phyloP scores from a whole-genome alignment of 2,329 filamentous ascomycete genomes.

The Hyphodiscus sp. region DNA sequence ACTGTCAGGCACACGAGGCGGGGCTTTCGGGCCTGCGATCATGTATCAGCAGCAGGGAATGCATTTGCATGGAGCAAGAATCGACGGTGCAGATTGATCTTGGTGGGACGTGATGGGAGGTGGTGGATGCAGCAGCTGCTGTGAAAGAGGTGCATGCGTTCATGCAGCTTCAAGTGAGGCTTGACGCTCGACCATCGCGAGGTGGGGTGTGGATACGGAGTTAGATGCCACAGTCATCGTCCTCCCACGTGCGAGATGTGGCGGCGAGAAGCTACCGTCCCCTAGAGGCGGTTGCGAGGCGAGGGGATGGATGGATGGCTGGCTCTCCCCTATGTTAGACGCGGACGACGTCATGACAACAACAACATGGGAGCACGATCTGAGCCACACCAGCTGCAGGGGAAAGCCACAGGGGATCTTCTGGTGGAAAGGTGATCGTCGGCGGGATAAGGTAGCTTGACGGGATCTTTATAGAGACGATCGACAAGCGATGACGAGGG shows the following conservation, averaged over 20 bases:
- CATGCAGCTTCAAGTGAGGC: slow-evolving; percentile 4
- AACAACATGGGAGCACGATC: not conserved
- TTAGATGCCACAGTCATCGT: not conserved
- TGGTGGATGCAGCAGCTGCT: too few species aligned
- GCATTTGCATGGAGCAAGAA: not conserved
- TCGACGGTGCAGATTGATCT: not conserved
- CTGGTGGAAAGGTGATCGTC: not conserved
- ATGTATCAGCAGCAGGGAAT: not conserved
- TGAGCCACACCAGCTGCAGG: not conserved
- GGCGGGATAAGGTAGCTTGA: not conserved
- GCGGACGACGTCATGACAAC: not conserved
- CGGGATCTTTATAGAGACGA: not conserved
- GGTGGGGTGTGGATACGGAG: not conserved
- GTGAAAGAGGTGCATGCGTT: not conserved
- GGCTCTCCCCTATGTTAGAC: not conserved
- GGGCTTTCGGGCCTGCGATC: not conserved
- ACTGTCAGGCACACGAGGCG: not conserved
- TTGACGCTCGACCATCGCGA: not conserved
- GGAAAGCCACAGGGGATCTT: not conserved
- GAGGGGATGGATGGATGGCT: too few species aligned
- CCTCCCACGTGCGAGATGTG: slow-evolving; percentile 7
- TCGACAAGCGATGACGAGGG: slow-evolving; percentile 2
- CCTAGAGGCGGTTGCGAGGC: not conserved
- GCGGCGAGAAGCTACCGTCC: not conserved
- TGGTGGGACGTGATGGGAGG: not conserved